phyloP scores from a whole-genome alignment of 2,329 filamentous ascomycete genomes.

The Pyricularia sp. region DNA sequence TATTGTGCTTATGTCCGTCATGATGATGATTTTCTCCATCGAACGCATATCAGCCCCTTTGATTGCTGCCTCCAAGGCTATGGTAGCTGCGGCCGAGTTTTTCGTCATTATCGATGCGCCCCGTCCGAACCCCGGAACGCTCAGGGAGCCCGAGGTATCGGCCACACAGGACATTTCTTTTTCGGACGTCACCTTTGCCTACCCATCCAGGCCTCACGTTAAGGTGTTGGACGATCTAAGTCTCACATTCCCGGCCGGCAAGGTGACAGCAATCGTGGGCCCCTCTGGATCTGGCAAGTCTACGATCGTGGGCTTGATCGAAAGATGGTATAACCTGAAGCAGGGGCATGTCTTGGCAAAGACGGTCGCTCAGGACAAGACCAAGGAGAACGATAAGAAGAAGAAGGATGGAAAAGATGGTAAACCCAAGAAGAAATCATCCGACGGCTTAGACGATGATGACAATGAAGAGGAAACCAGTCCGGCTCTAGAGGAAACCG shows the following conservation, averaged over 20 bases:
- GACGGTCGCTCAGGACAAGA: conserved; percentile 35
- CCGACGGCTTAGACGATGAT: not conserved
- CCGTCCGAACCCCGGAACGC: conserved; percentile 25
- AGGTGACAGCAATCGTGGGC: conserved; percentile 65
- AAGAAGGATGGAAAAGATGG: conserved; percentile 17
- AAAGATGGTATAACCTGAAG: conserved; percentile 45
- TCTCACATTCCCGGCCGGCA: conserved; percentile 50
- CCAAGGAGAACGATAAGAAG: conserved; percentile 30
- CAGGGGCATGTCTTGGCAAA: conserved; percentile 39
- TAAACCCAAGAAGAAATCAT: not conserved
- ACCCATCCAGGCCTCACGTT: conserved; percentile 56
- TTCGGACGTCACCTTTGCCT: conserved; percentile 59
- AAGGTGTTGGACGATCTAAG: conserved; percentile 52
- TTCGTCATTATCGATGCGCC: conserved; percentile 43
- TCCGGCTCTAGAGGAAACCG: conserved; percentile 20
- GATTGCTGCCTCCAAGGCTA: conserved; percentile 48
- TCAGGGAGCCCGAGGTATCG: conserved; percentile 39
- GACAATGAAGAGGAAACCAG: conserved; percentile 3
- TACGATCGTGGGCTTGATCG: conserved; percentile 61
- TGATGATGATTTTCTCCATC: conserved; percentile 47
- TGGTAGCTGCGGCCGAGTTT: conserved; percentile 48
- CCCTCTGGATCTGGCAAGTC: conserved; percentile 66
- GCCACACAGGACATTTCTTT: conserved; percentile 48
- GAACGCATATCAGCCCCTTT: conserved; percentile 48
- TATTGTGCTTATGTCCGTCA: conserved; percentile 47